Evolutionary conservation across 1,139 yeast species (phyloP), one percentile per base, ranked within the genome.

Genomic region (Hemisphaericaspora subhashii): DNA sequence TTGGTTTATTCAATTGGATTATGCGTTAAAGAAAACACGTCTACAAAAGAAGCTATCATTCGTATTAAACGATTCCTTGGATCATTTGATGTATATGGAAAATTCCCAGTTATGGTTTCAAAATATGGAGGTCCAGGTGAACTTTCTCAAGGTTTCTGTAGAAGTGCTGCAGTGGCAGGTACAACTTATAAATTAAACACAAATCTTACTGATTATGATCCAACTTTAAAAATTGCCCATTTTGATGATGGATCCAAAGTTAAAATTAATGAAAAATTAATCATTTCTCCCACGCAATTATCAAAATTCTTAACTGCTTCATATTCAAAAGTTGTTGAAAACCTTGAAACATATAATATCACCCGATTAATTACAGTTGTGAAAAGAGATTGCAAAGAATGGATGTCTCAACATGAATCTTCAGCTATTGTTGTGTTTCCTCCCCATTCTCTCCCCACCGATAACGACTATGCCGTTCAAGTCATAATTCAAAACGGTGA

Each of bases 141-240:
- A 63, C 71, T 92, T 24, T 83, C 96, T 6, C 99, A 92, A 66
- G 99, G 97, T 2, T 92, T 92, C 60, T 90, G 98, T 63, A 77
- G 99, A 50, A 85, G 95, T 43, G 98, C 98, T 4, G 98, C 99
- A 11, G 98, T 92, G 45, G 98, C 95, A 22, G 98, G 98, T 43
- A 86, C 97, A 42, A 87, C 95, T 28, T 92, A 90, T 64, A 89
- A 89, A 63, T 72, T 92, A 41, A 80, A 83, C 57, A 83, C 94
- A 14, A 62, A 72, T 35, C 63, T 89, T 42, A 66, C 68, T 7
- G 79, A 79, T 34, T 85, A 72, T 59, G 92, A 89, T 59, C 80
- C 84, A 18, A 64, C 62, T 28, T 67, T 77, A 33, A 82, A 84
- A 55, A 66, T 79, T 25, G 96, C 95, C 6, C 71, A 72, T 34